phyloP scores from a whole-genome alignment of 345 rosid species.

The Erysimum cheiranthoides region DNA sequence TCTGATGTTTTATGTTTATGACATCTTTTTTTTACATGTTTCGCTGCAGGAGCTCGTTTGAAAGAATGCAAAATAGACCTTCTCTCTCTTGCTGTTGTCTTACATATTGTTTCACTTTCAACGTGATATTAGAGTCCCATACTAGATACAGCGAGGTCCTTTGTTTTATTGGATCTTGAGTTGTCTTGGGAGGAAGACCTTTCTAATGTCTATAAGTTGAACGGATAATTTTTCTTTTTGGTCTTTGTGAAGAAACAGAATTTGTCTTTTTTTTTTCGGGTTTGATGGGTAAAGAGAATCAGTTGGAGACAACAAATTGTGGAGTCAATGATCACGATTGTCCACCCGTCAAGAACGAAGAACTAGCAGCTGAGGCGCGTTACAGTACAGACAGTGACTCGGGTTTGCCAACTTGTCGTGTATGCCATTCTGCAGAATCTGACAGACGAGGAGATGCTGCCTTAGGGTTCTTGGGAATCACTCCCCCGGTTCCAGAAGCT shows the following conservation, averaged over 20 bases:
- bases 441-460: constrained; percentile 86
- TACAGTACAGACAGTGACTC: constrained; percentile 75
- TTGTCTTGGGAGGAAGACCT: constrained; percentile 28
- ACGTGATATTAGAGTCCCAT: constrained; percentile 14
- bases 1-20: constrained; percentile 17
- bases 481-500: constrained; percentile 55
- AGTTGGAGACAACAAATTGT: constrained; percentile 49
- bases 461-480: constrained; percentile 73
- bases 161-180: constrained; percentile 32
- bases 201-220: constrained; percentile 14
- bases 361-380: constrained; percentile 49
- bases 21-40: constrained; percentile 16
- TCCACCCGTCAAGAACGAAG: constrained; percentile 53
- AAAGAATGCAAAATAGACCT: constrained; percentile 29
- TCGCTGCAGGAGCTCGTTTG: constrained; percentile 39
- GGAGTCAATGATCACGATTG: constrained; percentile 51
- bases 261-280: constrained; percentile 29
- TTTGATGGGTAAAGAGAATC: constrained; percentile 72
- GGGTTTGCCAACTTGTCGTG: constrained; percentile 78
- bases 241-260: constrained; percentile 38
- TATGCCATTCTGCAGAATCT: constrained; percentile 93
- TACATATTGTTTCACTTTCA: constrained; percentile 20
- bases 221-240: constrained; percentile 16
- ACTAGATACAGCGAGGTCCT: constrained; percentile 30
- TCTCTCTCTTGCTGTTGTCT: neutral